Evolutionary conservation across 805 yeast species (phyloP).

Genomic region (Millerozyma miso): DNA sequence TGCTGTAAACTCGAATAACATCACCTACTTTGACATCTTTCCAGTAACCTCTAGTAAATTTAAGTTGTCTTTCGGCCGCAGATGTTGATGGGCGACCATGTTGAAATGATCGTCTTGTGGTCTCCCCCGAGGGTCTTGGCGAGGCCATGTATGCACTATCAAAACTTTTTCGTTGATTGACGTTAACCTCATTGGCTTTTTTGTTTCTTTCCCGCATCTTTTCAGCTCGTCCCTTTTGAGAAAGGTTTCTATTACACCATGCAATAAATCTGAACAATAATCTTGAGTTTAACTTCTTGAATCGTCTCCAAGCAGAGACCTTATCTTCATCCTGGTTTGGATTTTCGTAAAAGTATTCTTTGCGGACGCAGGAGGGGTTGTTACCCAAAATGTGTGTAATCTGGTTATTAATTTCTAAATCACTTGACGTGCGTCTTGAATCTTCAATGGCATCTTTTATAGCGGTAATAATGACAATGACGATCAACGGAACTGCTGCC

Average conservation of each 20-base stretch:
- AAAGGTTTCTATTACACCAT: slow-evolving; percentile 24
- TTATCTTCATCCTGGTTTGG: slow-evolving; percentile 60
- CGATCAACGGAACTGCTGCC: slow-evolving; percentile 74
- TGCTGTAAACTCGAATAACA: slow-evolving; percentile 58
- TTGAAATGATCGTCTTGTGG: slow-evolving; percentile 15
- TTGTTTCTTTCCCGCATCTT: slow-evolving; percentile 11
- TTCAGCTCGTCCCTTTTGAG: slow-evolving; percentile 33
- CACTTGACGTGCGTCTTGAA: slow-evolving; percentile 66
- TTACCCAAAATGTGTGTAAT: slow-evolving; percentile 56
- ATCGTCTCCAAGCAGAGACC: slow-evolving; percentile 63
- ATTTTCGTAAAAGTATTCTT: slow-evolving; percentile 37
- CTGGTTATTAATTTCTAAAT: slow-evolving; percentile 73
- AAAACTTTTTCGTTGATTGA: slow-evolving; percentile 23
- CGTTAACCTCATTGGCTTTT: slow-evolving; percentile 2
- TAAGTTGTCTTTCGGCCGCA: slow-evolving; percentile 17
- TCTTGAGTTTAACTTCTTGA: slow-evolving; percentile 50
- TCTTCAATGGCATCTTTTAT: slow-evolving; percentile 80
- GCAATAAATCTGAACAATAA: slow-evolving; percentile 24
- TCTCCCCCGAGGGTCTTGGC: slow-evolving; percentile 13
- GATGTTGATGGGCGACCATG: slow-evolving; percentile 12
- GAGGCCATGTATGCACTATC: slow-evolving; percentile 23
- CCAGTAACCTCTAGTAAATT: slow-evolving; percentile 46
- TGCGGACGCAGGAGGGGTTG: slow-evolving; percentile 12
- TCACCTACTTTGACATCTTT: slow-evolving; percentile 75
- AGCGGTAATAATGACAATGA: slow-evolving; percentile 70